Percentiles rank a stretch among this genome's conserved stretches.
These are phyloP conservation scores for Guyanaporus albipodus DNA, from an alignment of 768 basidiomycete species.

Conservation along the genomic window DNA sequence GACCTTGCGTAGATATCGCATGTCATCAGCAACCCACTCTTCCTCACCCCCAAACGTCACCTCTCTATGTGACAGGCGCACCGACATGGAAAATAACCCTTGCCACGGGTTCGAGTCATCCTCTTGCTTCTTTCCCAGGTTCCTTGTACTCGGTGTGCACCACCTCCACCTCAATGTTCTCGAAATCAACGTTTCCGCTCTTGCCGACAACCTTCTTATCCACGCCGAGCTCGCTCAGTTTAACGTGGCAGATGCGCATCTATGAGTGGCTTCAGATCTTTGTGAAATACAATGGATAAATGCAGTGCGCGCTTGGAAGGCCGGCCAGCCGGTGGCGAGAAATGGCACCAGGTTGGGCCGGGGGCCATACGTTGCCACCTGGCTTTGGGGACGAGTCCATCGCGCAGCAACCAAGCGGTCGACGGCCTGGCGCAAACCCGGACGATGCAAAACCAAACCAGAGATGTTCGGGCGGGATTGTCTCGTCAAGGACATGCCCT, in stretches of 20 bases:
- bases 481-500: conserved; percentile 37
- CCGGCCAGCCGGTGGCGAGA: neutral
- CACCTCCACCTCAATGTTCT: conserved; percentile 49
- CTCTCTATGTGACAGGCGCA: too few species aligned
- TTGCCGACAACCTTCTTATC: conserved; percentile 30
- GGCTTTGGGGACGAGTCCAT: conserved; percentile 38
- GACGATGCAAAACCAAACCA: neutral
- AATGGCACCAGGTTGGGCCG: conserved; percentile 27
- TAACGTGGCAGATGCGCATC: conserved; percentile 54
- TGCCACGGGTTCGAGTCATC: conserved; percentile 61
- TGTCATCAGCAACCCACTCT: too few species aligned
- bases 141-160: conserved; percentile 68
- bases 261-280: conserved; percentile 58
- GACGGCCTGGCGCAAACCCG: neutral
- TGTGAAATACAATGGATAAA: conserved; percentile 22
- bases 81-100: conserved; percentile 28
- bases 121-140: conserved; percentile 73
- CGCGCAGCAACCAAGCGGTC: neutral
- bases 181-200: conserved; percentile 41
- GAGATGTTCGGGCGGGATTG: conserved; percentile 49
- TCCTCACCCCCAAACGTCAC: too few species aligned
- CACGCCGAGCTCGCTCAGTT: conserved; percentile 39
- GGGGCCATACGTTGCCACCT: conserved; percentile 43
- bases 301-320: conserved; percentile 44
- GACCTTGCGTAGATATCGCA: too few species aligned